phyloP scores from a whole-genome alignment of 2,329 filamentous ascomycete genomes.

The Plenodomus biglobosus region DNA sequence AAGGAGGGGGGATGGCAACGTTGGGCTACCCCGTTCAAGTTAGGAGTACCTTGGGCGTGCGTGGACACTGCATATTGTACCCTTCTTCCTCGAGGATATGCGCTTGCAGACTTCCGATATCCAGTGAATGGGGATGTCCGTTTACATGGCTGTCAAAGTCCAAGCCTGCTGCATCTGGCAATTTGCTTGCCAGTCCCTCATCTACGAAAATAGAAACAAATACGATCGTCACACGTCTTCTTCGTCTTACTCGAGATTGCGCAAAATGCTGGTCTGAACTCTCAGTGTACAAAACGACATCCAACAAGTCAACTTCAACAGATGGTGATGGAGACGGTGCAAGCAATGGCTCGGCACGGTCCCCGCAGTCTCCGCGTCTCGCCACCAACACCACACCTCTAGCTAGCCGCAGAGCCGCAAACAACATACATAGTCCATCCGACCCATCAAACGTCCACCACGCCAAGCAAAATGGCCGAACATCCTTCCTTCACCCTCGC shows the following conservation, averaged over 20 bases:
- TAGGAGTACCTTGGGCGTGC: background rate
- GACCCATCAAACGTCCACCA: background rate
- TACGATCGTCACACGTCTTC: too few relatives aligned
- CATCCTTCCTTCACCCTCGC: conserved; percentile 36
- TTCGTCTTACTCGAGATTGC: too few relatives aligned
- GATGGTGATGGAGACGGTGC: background rate
- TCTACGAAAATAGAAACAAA: too few relatives aligned
- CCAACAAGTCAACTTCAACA: background rate
- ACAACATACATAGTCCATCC: background rate
- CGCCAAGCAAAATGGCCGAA: conserved; percentile 26
- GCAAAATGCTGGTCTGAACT: too few relatives aligned
- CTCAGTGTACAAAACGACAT: too few relatives aligned
- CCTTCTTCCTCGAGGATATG: background rate
- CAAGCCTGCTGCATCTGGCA: background rate
- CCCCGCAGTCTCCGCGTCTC: background rate
- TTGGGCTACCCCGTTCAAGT: background rate
- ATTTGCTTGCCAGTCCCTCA: background rate
- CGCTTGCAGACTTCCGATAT: background rate
- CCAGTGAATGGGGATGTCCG: background rate
- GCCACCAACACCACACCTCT: background rate
- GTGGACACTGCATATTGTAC: background rate
- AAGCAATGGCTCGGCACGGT: background rate
- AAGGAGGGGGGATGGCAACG: too few relatives aligned
- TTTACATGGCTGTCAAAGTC: background rate
- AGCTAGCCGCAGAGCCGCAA: background rate